Percentiles rank a stretch among this genome's conserved stretches.
Evolutionary conservation across 2,329 filamentous ascomycete genomes (phyloP).

Genomic region (Bipolaris zeicola): DNA sequence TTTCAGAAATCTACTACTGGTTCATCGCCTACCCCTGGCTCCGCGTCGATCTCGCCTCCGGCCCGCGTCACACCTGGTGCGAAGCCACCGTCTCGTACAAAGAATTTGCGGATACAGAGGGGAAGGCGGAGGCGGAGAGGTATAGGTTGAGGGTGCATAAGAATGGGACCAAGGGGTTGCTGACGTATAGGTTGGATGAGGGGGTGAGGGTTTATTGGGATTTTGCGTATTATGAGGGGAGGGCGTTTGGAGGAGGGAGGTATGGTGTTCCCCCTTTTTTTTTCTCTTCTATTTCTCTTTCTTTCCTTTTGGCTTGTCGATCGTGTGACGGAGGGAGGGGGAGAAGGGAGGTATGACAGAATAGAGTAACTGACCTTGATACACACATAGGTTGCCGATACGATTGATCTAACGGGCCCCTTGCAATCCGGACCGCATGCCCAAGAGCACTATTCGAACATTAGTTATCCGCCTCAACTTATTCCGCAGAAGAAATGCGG

Average conservation of each 20-base stretch:
- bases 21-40: slow-evolving; percentile 25
- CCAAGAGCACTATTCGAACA: slow-evolving; percentile 8
- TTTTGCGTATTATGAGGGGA: slow-evolving; percentile 18
- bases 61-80: slow-evolving; percentile 22
- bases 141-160: slow-evolving; percentile 27
- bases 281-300: neutral
- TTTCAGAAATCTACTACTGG: slow-evolving; percentile 31
- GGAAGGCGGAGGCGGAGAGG: slow-evolving; percentile 4
- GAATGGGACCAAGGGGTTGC: slow-evolving; percentile 23
- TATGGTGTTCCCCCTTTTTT: neutral
- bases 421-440: slow-evolving; percentile 9
- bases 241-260: slow-evolving; percentile 5
- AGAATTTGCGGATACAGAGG: slow-evolving; percentile 9
- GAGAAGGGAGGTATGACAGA: too few relatives aligned
- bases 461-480: slow-evolving; percentile 7
- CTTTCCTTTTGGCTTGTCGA: too few relatives aligned
- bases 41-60: slow-evolving; percentile 9
- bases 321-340: too few relatives aligned
- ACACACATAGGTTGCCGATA: slow-evolving; percentile 1
- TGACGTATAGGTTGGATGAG: slow-evolving; percentile 22
- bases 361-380: too few relatives aligned
- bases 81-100: slow-evolving; percentile 25
- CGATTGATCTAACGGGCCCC: slow-evolving; percentile 11
- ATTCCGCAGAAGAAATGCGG: slow-evolving; percentile 19
- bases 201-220: slow-evolving; percentile 20